Evolutionary conservation across 2,329 filamentous ascomycete species (phyloP).

Genomic region (Whalleya microplaca): DNA sequence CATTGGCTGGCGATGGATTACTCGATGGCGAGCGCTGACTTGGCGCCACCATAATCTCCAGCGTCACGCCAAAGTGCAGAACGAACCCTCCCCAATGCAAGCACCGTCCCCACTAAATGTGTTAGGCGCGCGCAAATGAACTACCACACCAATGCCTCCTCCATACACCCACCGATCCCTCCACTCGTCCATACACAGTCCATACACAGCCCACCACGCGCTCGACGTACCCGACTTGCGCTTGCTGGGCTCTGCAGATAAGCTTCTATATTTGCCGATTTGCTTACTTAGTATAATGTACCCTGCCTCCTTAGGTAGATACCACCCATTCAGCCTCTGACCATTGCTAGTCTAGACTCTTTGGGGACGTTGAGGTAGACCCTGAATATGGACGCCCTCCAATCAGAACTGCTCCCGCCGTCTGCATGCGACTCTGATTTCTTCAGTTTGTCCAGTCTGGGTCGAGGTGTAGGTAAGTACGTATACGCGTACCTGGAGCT

Average conservation of each 20-base stretch:
- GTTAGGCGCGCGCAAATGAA: constrained; percentile 31
- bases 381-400: constrained; percentile 26
- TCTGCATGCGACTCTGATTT: constrained; percentile 6
- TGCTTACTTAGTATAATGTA: too few relatives aligned
- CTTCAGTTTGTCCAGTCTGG: background rate
- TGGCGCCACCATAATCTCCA: background rate
- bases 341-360: constrained; percentile 11
- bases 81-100: too few relatives aligned
- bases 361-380: constrained; percentile 13
- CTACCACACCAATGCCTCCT: constrained; percentile 3
- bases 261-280: constrained; percentile 27
- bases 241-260: constrained; percentile 1
- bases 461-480: background rate
- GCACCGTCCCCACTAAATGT: constrained; percentile 5
- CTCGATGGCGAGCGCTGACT: background rate
- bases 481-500: background rate
- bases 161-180: background rate
- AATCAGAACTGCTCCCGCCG: constrained; percentile 20
- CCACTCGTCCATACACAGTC: constrained; percentile 15
- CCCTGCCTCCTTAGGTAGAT: constrained; percentile 5
- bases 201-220: constrained; percentile 3
- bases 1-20: constrained; percentile 1
- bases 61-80: background rate
- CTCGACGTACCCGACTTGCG: background rate
- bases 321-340: constrained; percentile 13